Evolutionary conservation across 1,139 yeast species (phyloP), one percentile per base, ranked within the genome.

Genomic region (Meyerozyma athensensis): DNA sequence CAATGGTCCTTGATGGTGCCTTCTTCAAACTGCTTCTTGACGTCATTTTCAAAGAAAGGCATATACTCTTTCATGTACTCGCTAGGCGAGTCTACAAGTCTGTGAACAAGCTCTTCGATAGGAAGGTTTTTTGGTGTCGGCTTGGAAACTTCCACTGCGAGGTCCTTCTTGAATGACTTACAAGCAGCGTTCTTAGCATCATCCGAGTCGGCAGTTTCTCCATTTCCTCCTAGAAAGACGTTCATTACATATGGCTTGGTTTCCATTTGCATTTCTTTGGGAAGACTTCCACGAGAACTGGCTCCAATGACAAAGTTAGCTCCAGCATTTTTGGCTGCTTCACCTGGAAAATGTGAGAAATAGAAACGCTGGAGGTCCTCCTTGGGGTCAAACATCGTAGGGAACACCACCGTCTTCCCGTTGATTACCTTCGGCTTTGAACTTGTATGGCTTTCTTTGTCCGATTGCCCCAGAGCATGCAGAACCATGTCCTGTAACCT

Each of bases 11-110:
- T 37, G 8, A 57, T 35, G 2, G 50, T 44, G 3, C 44, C 35
- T 10, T 51, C 47, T 30, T 47, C 40, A 5, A 58, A 24, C 37
- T 56, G 59, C 16, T 45, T 39, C 4, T 40, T 44, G 4, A 58
- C 26, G 6, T 46, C 51, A 7, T 21, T 9, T 8, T 16, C 32
- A 14, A 28, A 28, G 12, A 28, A 28, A 12, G 32, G 21, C 19
- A 18, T 9, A 16, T 10, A 28, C 21, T 28, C 32, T 18, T 28
- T 28, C 20, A 28, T 16, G 20, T 28, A 28, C 8, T n/a, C 9
- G 10, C 13, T 3, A 12, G 19, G 20, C 2, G 10, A 5, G 13
- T 28, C 13, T 12, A 28, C 20, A 9, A 28, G 32, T 5, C 32
- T n/a, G 13, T 16, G 9, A 5, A 28, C 21, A 4, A 28, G 19